A percentile compares a stretch with the other conserved stretches of the same genome.
phyloP scores from a whole-genome alignment of 2,329 filamentous ascomycete species.

The Cladobotryum protrusum region DNA sequence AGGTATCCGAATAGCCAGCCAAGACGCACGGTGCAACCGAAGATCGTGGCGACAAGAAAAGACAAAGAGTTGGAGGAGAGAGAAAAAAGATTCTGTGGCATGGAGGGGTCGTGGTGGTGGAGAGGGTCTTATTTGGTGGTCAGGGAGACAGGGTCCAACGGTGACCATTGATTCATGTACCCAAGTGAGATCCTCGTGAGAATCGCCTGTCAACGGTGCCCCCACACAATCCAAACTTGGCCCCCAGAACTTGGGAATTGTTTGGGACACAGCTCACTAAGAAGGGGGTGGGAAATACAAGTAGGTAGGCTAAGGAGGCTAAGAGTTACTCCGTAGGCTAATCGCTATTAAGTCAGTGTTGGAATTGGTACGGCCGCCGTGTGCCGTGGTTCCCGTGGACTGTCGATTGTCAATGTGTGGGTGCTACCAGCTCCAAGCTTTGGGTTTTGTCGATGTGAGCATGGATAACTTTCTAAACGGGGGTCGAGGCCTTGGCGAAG shows the following conservation, averaged over 20 bases:
- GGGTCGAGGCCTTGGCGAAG: conserved; percentile 11
- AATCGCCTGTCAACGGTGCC: conserved; percentile 9
- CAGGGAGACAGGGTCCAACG: conserved; percentile 11
- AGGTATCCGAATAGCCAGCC: conserved; percentile 18
- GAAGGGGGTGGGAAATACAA: neutral
- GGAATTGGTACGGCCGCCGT: conserved; percentile 1
- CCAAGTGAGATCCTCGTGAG: conserved; percentile 7
- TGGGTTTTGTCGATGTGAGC: conserved; percentile 10
- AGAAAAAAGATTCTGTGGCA: conserved; percentile 9
- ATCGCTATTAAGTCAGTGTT: neutral
- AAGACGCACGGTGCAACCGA: conserved; percentile 19
- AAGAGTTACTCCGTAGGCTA: conserved; percentile 4
- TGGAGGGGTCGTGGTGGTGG: conserved; percentile 21
- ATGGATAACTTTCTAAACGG: conserved; percentile 11
- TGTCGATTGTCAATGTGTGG: conserved; percentile 10
- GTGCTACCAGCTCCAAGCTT: conserved; percentile 12
- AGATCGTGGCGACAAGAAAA: conserved; percentile 17
- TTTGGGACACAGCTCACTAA: conserved; percentile 1
- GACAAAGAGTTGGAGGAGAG: conserved; percentile 16
- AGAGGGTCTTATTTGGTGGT: conserved; percentile 24
- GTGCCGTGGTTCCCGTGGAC: conserved; percentile 16
- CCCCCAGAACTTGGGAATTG: conserved; percentile 8
- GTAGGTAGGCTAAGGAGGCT: conserved; percentile 6
- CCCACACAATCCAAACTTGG: conserved; percentile 10
- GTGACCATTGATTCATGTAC: conserved; percentile 9